Base-by-base conservation (phyloP, 2,329 filamentous ascomycete species). In the Pseudonectria foliicola region DNA sequence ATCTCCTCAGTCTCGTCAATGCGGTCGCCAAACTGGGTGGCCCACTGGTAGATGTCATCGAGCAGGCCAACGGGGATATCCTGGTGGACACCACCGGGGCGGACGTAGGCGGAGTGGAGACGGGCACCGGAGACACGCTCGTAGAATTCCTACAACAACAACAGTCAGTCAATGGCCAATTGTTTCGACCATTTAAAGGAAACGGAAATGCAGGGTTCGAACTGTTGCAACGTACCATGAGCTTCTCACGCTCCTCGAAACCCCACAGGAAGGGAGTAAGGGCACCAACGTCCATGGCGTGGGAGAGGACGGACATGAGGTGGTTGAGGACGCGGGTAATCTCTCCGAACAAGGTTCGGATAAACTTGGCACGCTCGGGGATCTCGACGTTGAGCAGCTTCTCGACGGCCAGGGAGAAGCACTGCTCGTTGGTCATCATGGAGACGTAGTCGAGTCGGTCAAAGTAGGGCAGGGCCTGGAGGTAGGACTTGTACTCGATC, bases 401-500 rank as follows among this genome's bases (percentile, higher is more conserved):
- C 76, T 98, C 92, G 37, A 96, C 90, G 13, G 88, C 92, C 48
- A 98, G 75, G 25, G 88, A 80, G 66, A 87, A 98, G 60, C 88
- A 95, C 68, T 98, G 92, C 74, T 98, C 92, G 66, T 98, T 98
- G 56, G 92, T 98, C 92, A 98, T 98, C 93, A 98, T 98, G 56
- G 88, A 95, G 52, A 95, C 89, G 65, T 98, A 98, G 67, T 98
- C 92, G 63, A 98, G 75, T 53, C 92, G 87, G 68, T 98, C 92
- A 62, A 98, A 98, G 73, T 98, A 98, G 37, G 92, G 92, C 59
- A 98, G 73, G 38, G 92, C 92, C 73, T 98, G 92, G 57, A 96
- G 77, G 61, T 98, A 98, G 53, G 90, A 95, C 76, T 95, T 95
- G 77, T 98, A 98, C 74, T 98, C 92, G 67, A 96, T 96, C 68